Percentiles rank a stretch among this genome's conserved stretches.
phyloP scores from a whole-genome alignment of 2,329 filamentous ascomycete species.

The Knufia fluminis region DNA sequence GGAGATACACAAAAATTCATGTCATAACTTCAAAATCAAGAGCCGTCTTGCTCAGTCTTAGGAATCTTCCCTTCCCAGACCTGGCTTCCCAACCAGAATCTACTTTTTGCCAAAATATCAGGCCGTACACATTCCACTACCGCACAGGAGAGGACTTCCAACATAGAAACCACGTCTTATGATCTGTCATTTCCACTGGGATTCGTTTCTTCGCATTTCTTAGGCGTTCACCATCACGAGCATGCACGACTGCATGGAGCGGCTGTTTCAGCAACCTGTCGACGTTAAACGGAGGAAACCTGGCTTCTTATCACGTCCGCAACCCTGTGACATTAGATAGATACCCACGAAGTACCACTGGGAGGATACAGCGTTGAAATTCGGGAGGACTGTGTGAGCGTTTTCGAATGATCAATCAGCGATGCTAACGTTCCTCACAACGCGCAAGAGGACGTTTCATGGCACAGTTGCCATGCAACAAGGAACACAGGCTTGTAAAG shows the following conservation, averaged over 20 bases:
- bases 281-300: neutral
- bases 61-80: neutral
- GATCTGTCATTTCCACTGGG: neutral
- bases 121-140: neutral
- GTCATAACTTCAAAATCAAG: neutral
- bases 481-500: neutral
- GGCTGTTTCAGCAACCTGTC: neutral
- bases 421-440: no score
- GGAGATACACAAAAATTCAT: neutral
- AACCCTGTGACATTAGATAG: constrained; percentile 6
- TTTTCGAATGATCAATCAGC: neutral
- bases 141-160: neutral
- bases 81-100: neutral
- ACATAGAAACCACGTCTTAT: neutral
- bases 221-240: neutral
- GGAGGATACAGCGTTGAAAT: neutral
- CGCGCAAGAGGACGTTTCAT: no score
- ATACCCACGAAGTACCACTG: neutral
- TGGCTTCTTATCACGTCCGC: neutral
- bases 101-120: no score
- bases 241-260: neutral
- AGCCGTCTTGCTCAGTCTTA: neutral
- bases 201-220: neutral
- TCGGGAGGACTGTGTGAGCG: neutral
- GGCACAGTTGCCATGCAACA: neutral